Evolutionary conservation across 106 monocot genomes (phyloP).

Genomic region (Cymbidium sinense): DNA sequence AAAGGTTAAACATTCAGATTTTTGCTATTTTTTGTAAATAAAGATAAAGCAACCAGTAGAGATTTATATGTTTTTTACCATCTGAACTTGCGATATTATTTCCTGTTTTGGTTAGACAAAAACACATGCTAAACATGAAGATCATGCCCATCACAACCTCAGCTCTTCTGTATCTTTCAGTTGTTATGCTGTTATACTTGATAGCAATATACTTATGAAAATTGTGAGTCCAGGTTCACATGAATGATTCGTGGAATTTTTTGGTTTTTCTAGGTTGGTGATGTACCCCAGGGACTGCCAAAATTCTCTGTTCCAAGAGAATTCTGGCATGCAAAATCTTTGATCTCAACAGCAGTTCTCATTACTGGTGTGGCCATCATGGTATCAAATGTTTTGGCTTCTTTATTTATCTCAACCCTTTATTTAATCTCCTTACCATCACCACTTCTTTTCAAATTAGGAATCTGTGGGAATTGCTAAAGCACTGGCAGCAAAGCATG

Average conservation of each 20-base stretch:
- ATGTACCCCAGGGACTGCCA: slow-evolving; percentile 94
- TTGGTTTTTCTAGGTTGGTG: slow-evolving; percentile 69
- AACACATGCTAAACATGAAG: no score
- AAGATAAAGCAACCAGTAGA: no score
- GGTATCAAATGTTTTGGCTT: slow-evolving; percentile 33
- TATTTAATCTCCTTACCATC: slow-evolving; percentile 4
- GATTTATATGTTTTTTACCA: no score
- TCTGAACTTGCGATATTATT: no score
- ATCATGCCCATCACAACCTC: neutral
- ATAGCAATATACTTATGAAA: neutral
- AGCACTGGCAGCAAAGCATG: slow-evolving; percentile 98
- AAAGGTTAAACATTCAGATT: no score
- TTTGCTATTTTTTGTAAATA: no score
- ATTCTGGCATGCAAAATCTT: slow-evolving; percentile 74
- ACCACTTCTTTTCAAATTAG: slow-evolving; percentile 26
- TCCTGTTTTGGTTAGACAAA: no score
- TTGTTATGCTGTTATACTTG: neutral
- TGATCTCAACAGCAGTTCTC: slow-evolving; percentile 85
- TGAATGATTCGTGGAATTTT: neutral
- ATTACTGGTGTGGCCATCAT: slow-evolving; percentile 98
- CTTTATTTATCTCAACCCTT: slow-evolving; percentile 8
- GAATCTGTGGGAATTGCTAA: slow-evolving; percentile 99
- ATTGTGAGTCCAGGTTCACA: neutral
- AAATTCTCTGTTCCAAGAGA: slow-evolving; percentile 76
- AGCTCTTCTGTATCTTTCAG: neutral